phyloP scores from a whole-genome alignment of 345 rosid species.

The Euphorbia tirucalli region DNA sequence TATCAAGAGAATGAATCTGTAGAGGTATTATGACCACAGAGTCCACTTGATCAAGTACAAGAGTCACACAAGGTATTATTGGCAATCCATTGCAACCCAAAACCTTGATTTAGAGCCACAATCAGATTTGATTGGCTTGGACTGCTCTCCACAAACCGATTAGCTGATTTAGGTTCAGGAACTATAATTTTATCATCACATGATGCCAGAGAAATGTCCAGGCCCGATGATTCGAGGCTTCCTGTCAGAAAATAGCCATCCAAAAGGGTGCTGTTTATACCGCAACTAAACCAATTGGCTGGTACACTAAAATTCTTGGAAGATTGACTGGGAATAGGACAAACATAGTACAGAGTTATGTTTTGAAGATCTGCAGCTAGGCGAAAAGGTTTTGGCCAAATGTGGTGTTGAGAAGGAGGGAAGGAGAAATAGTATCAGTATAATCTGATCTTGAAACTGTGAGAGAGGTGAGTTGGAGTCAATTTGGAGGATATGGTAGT shows the following conservation, averaged over 20 bases:
- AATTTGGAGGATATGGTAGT: constrained; percentile 25
- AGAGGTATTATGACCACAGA: constrained; percentile 26
- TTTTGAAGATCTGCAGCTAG: not conserved
- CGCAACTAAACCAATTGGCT: too few relatives aligned
- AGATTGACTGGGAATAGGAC: not conserved
- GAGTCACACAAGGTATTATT: not conserved
- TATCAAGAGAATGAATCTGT: constrained; percentile 26
- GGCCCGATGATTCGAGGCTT: too few relatives aligned
- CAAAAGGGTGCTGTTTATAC: too few relatives aligned
- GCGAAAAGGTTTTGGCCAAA: constrained; percentile 2
- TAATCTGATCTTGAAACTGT: constrained; percentile 29
- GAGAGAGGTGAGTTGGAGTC: not conserved
- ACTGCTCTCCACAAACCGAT: fast-evolving
- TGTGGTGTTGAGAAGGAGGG: not conserved
- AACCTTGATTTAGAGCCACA: constrained; percentile 21
- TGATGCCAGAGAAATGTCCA: too few relatives aligned
- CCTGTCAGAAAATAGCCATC: too few relatives aligned
- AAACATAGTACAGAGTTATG: constrained; percentile 29
- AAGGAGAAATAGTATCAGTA: constrained; percentile 13
- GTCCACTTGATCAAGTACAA: constrained; percentile 24
- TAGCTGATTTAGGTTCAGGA: not conserved
- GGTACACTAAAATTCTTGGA: too few relatives aligned
- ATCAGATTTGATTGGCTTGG: not conserved
- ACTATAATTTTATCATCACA: constrained; percentile 20
- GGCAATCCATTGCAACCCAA: constrained; percentile 25